These are phyloP conservation scores for Fusarium sp. DNA, from an alignment of 2,329 filamentous ascomycete species.

Conservation along the genomic window DNA sequence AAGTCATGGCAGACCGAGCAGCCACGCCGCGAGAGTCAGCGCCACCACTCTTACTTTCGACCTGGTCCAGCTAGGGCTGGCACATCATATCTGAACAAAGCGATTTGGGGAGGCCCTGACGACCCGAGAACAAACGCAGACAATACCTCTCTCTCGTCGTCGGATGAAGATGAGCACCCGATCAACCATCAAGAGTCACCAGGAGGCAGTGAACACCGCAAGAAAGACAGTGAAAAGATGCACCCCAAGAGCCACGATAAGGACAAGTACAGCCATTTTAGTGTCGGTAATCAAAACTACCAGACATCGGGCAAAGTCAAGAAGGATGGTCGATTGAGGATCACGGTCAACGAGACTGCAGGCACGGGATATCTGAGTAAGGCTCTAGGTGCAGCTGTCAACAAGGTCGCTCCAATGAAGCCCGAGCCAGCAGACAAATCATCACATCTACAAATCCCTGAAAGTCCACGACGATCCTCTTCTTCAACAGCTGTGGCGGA, in stretches of 20 bases:
- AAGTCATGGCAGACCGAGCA: conserved; percentile 42
- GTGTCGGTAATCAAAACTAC: conserved; percentile 73
- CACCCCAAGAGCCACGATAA: conserved; percentile 41
- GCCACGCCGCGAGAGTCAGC: conserved; percentile 18
- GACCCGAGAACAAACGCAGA: conserved; percentile 12
- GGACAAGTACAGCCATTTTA: conserved; percentile 57
- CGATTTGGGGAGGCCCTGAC: conserved; percentile 35
- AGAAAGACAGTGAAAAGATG: conserved; percentile 11
- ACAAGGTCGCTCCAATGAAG: conserved; percentile 49
- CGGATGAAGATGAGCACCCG: conserved; percentile 20
- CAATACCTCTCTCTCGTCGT: conserved; percentile 30
- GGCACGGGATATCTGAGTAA: conserved; percentile 80
- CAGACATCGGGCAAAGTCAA: conserved; percentile 74
- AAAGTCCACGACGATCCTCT: conserved; percentile 46
- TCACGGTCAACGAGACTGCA: conserved; percentile 77
- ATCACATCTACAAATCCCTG: conserved; percentile 27
- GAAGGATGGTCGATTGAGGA: conserved; percentile 76
- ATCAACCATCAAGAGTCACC: not conserved
- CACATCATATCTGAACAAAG: conserved; percentile 41
- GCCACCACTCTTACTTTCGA: conserved; percentile 29
- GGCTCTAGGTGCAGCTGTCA: conserved; percentile 74
- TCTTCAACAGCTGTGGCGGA: conserved; percentile 51
- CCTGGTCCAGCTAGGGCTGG: conserved; percentile 39
- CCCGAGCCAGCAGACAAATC: conserved; percentile 6
- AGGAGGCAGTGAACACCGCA: conserved; percentile 1